Percentiles rank a stretch among this genome's conserved stretches.
Evolutionary conservation across 129 eudicot genomes (phyloP).

Genomic region (Mikania micrantha): DNA sequence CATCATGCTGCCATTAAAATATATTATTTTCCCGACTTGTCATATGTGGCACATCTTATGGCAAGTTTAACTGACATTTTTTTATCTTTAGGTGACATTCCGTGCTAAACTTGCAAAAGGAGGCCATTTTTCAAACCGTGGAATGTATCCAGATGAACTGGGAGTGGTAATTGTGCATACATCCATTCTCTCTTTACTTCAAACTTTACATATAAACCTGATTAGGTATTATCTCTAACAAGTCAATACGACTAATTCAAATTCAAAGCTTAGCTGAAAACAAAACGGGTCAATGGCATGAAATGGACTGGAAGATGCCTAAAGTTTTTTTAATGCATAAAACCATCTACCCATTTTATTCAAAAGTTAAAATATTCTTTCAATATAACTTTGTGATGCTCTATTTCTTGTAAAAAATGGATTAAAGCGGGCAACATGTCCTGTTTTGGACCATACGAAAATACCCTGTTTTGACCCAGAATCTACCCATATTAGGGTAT

Average conservation of each 20-base stretch:
- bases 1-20: background rate
- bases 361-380: background rate
- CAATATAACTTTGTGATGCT: background rate
- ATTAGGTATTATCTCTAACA: background rate
- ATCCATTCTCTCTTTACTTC: background rate
- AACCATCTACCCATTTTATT: background rate
- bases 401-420: background rate
- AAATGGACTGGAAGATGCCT: background rate
- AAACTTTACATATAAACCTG: background rate
- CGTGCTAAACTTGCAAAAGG: conserved; percentile 92
- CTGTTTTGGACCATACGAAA: background rate
- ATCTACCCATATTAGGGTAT: background rate
- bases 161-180: conserved; percentile 68
- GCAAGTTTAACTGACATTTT: background rate
- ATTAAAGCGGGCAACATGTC: background rate
- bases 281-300: background rate
- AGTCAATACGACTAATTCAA: background rate
- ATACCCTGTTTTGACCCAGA: no score
- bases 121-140: conserved; percentile 55
- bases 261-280: background rate
- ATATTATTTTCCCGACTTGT: background rate
- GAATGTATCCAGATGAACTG: conserved; percentile 85
- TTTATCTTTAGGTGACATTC: conserved; percentile 59
- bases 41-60: conserved; percentile 1
- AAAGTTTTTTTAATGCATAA: background rate